Evolutionary conservation across 2,329 filamentous ascomycete genomes (phyloP), one percentile per base, ranked within the genome.

Genomic region (Cladosporium sp.): DNA sequence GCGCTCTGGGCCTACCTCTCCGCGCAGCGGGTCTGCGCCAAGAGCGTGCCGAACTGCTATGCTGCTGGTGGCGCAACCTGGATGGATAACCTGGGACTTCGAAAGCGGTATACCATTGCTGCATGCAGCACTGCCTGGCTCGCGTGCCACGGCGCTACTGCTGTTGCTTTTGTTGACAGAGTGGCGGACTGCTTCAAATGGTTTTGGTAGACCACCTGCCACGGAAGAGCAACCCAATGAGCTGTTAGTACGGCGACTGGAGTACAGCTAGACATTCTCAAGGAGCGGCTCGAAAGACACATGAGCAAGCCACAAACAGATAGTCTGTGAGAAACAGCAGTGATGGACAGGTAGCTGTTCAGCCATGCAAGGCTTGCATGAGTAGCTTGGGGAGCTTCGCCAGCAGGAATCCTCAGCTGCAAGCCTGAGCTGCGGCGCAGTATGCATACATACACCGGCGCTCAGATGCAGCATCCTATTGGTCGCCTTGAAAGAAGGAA

Each of bases 1-100:
- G 21, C 21, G 2, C 36, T 58, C 2, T 54, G 51, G 51, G 76
- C 71, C 11, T 85, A 85, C 66, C 81, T 78, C 0, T 59, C 81
- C 2, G 85, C 82, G 54, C 83, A 85, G 71, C 78, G 78, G 0
- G 82, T 82, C 4, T 85, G 83, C 36, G 71, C 82, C 0, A 68
- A 68, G 0, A 71, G 84, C 0, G 82, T 82, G 0, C 79, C 78
- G 71, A 80, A 81, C 0, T 85, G 82, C 66, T 85, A 85, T 60
- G 36, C 71, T 1, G 81, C 79, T 6, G 81, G 77, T 0, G 82
- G 83, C 0, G 74, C 71, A 52, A 79, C 78, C 1, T 84, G 69
- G 18, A 81, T 81, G 0, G 78, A 78, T 0, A 80, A 76, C 0
- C 4, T 75, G 0, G 79, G 75, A 3, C 74, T 75, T 0, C 72